These are phyloP conservation scores for Pseudocercospora pini-densiflorae DNA, from an alignment of 2,329 filamentous ascomycete genomes.

Conservation along the genomic window DNA sequence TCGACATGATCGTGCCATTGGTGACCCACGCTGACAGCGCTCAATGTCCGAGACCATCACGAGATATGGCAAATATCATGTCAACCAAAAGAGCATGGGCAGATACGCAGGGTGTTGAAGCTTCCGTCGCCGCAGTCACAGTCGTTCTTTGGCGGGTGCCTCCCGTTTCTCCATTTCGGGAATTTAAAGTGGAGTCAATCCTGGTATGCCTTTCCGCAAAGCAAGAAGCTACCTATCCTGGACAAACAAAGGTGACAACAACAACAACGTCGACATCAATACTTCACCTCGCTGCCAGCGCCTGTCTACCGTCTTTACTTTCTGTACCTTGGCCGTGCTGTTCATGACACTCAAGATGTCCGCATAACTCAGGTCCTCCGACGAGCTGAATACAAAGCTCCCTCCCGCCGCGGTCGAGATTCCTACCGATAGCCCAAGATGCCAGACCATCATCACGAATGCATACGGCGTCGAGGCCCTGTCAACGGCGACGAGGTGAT, in stretches of 20 bases:
- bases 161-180: neutral
- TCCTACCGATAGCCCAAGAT: neutral
- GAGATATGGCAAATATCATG: neutral
- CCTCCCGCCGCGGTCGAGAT: neutral
- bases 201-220: too few relatives aligned
- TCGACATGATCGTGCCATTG: constrained; percentile 14
- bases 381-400: neutral
- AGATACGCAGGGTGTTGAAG: too few relatives aligned
- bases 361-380: too few relatives aligned
- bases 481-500: neutral
- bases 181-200: neutral
- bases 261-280: neutral
- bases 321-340: too few relatives aligned
- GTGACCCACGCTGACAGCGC: neutral
- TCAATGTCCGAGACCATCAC: neutral
- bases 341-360: too few relatives aligned
- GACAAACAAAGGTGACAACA: too few relatives aligned
- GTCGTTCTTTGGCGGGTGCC: neutral
- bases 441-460: neutral
- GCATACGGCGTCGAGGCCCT: neutral
- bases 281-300: too few relatives aligned
- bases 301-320: too few relatives aligned
- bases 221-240: too few relatives aligned
- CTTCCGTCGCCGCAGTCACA: neutral
- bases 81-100: neutral